Percentiles rank a stretch among this genome's conserved stretches.
Conservation (phyloP, 2,329 filamentous ascomycete genomes). For the Fusarium armeniacum region DNA sequence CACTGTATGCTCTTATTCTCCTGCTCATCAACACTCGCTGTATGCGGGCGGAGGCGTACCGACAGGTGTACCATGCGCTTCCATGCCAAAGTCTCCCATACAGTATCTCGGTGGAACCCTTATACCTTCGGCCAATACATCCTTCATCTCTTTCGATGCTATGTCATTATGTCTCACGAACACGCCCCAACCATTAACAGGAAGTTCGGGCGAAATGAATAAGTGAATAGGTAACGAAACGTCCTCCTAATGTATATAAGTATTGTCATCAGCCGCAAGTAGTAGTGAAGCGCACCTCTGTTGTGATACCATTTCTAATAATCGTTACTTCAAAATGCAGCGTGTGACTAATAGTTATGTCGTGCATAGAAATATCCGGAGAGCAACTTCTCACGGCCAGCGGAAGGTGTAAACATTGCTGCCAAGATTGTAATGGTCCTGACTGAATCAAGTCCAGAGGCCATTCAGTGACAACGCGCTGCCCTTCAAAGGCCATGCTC, state of each 20-base stretch:
- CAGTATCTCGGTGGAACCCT: conserved; percentile 11
- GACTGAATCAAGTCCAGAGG: neutral
- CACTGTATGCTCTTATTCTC: fast-evolving
- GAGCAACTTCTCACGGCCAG: conserved; percentile 9
- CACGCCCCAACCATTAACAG: conserved; percentile 6
- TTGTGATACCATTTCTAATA: neutral
- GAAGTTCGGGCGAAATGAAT: conserved; percentile 14
- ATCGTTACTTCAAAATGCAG: conserved; percentile 1
- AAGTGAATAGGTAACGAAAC: conserved; percentile 12
- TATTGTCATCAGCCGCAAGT: fast-evolving
- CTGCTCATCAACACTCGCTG: neutral
- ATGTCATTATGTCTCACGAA: neutral
- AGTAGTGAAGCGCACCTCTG: neutral
- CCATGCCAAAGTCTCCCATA: neutral
- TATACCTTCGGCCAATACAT: conserved; percentile 2
- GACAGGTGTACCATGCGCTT: neutral
- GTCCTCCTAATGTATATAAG: neutral
- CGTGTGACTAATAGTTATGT: neutral
- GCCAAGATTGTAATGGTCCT: neutral
- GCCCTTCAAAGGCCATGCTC: neutral
- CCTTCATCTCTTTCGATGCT: neutral
- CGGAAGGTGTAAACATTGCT: conserved; percentile 18
- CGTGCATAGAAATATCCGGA: neutral
- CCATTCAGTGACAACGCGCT: conserved; percentile 14
- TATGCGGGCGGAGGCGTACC: conserved; percentile 10